A percentile compares a stretch with the other conserved stretches of the same genome.
These are phyloP conservation scores for Rhizopogon roseolus DNA, from an alignment of 768 basidiomycete genomes.

Conservation along the genomic window DNA sequence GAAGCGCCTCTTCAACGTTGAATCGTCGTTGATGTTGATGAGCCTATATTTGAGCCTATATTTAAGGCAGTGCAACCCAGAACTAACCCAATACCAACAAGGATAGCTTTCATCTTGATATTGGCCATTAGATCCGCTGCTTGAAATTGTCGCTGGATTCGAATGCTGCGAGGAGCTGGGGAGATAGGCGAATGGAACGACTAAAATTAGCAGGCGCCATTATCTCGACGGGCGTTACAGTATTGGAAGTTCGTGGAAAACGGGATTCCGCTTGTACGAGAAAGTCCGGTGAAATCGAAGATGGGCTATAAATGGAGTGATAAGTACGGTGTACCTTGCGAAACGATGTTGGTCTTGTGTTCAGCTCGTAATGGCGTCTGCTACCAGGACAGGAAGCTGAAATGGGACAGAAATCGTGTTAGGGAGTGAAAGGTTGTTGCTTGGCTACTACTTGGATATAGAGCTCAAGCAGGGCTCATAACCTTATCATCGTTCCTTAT, in stretches of 20 bases:
- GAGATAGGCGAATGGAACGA: background rate
- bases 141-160: background rate
- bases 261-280: background rate
- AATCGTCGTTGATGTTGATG: background rate
- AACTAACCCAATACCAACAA: conserved; percentile 54
- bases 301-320: too few species aligned
- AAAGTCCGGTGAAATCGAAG: too few species aligned
- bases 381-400: too few species aligned
- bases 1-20: conserved; percentile 66
- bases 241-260: background rate
- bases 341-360: too few species aligned
- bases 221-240: background rate
- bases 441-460: too few species aligned
- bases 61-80: background rate
- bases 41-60: background rate
- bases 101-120: conserved; percentile 16
- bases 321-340: too few species aligned
- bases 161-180: too few species aligned
- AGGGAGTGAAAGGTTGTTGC: too few species aligned
- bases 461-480: too few species aligned
- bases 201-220: background rate
- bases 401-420: too few species aligned
- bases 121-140: conserved; percentile 10
- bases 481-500: too few species aligned
- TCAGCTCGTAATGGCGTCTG: too few species aligned